These are phyloP conservation scores for Cyclotella sp. DNA, from an alignment of 108 stramenopile species.

Conservation along the genomic window DNA sequence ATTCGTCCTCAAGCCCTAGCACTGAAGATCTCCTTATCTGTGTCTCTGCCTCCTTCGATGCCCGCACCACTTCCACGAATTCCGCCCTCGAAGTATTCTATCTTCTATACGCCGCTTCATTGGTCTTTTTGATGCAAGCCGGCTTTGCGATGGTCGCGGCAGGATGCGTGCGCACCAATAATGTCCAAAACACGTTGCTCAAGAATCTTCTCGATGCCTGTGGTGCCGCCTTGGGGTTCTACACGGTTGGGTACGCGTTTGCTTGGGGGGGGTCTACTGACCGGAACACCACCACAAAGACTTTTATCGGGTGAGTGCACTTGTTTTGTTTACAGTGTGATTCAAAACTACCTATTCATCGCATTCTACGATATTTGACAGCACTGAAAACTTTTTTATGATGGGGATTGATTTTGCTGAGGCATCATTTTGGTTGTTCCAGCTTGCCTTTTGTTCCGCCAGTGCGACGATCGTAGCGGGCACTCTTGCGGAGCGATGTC, in stretches of 20 bases:
- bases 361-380: neutral
- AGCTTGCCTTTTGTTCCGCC: constrained; percentile 86
- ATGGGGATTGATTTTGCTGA: constrained; percentile 32
- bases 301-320: constrained; percentile 65
- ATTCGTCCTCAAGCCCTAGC: neutral
- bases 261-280: constrained; percentile 71
- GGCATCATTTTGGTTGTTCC: constrained; percentile 78
- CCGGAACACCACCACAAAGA: constrained; percentile 28
- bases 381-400: constrained; percentile 52
- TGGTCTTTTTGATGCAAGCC: constrained; percentile 26
- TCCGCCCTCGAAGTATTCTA: constrained; percentile 7
- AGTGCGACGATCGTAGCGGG: constrained; percentile 93
- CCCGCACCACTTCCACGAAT: neutral
- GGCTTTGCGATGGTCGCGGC: constrained; percentile 87
- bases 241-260: constrained; percentile 80
- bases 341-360: neutral
- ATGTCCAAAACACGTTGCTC: constrained; percentile 86
- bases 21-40: constrained; percentile 19
- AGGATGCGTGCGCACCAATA: constrained; percentile 81
- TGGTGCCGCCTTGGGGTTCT: constrained; percentile 77
- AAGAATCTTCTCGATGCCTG: constrained; percentile 89
- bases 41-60: constrained; percentile 10
- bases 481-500: constrained; percentile 89
- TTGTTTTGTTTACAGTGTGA: neutral
- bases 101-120: constrained; percentile 15